Base-by-base conservation (phyloP, 495 filamentous ascomycete species). In the Clohesyomyces aquaticus region DNA sequence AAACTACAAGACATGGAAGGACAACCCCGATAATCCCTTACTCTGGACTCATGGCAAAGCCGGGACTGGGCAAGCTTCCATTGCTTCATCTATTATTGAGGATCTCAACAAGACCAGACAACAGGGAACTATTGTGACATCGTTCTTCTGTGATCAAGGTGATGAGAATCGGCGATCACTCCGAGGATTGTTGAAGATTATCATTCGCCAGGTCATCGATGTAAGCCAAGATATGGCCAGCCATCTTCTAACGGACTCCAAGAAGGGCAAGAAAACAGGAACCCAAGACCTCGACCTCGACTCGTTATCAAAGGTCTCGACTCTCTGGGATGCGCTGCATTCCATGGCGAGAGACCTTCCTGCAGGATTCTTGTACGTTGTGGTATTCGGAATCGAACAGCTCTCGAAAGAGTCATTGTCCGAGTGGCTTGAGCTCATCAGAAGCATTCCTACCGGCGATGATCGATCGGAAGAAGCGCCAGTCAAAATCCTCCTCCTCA, bases 71-170 rank as follows among this genome's bases (percentile, higher is more conserved):
- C 61, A 65, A 59, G 61, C 12, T 25, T 4, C 47, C 0, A 65
- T 65, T 14, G 61, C 61, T 3, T 59, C 61, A 1, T 65, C 61
- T 1, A 48, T 65, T 11, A 65, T 59, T n/a, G 46, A 65, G 1
- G 29, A 22, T 12, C 23, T 65, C 1, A 28, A 26, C 14, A 26
- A 59, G 22, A 51, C 38, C 12, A 14, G 38, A 29, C 55, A 55
- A n/a, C 27, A 32, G 19, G 41, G 16, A 1, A 25, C 56, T 25
- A 32, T 66, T 14, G 46, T 55, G 11, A 48, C 63, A 16, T 66
- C 55, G 4, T 66, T 66, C 41, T 66, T 66, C 29, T 66, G 63
- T 42, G 63, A 66, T 27, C 55, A 66, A 35, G 29, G 41, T n/a
- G 63, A 66, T 27, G 55, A 59, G 55, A 53, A 55, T 26, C 63